Evolutionary conservation across 2,329 filamentous ascomycete genomes (phyloP).

Genomic region (Phyllosticta paracitricarpa): DNA sequence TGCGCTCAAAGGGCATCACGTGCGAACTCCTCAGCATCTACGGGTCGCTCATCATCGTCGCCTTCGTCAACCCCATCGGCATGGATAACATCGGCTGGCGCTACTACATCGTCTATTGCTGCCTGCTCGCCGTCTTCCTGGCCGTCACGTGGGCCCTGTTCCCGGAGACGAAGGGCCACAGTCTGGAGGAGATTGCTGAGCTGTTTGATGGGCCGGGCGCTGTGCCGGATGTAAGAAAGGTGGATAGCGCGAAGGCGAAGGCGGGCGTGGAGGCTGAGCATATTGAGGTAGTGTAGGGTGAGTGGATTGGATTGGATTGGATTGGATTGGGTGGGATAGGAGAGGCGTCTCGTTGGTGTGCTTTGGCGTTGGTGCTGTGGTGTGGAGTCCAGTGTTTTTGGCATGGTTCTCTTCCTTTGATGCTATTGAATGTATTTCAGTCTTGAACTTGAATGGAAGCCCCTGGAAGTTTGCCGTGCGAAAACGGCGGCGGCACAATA

Average conservation of each 20-base stretch:
- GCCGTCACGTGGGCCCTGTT: conserved; percentile 13
- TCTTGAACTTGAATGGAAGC: no score
- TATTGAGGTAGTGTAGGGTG: not conserved
- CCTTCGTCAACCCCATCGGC: conserved; percentile 12
- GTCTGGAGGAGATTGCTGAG: conserved; percentile 16
- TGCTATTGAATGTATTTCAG: no score
- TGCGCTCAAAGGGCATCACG: conserved; percentile 33
- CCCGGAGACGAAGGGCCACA: conserved; percentile 18
- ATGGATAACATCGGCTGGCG: conserved; percentile 13
- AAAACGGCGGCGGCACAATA: no score
- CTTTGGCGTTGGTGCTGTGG: no score
- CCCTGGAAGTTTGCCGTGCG: no score
- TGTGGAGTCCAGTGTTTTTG: no score
- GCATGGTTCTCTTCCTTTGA: no score
- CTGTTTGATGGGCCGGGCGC: conserved; percentile 14
- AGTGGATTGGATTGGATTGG: not conserved
- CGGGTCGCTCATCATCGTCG: conserved; percentile 5
- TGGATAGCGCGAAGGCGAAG: not conserved
- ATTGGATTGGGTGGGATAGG: not conserved
- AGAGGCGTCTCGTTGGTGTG: no score
- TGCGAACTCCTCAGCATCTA: conserved; percentile 9
- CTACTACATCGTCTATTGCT: conserved; percentile 21
- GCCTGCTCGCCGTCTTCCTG: conserved; percentile 23
- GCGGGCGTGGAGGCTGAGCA: not conserved
- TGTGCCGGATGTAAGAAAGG: conserved; percentile 11